Evolutionary conservation across 192 early-diverging fungal genomes (phyloP), one percentile per base, ranked within the genome.

Genomic region (Coemansia interrupta): DNA sequence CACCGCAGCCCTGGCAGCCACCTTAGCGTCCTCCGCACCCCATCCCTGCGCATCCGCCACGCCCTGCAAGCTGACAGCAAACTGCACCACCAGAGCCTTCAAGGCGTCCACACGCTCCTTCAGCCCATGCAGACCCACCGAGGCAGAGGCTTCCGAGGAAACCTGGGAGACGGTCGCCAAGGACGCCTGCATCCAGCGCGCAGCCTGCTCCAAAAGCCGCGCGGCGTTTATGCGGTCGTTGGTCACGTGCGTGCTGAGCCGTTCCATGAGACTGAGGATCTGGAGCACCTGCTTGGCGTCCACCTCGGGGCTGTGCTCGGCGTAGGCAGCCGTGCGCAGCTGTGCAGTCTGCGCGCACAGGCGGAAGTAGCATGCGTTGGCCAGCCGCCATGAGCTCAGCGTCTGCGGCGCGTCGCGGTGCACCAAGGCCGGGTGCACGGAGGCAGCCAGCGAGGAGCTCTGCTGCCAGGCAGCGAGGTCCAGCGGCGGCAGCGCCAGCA

Each of bases 241-340:
- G 6, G 43, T 41, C 0, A 63, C 70, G 8, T 62, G 20, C 28
- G 57, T 57, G 40, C 36, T 54, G 32, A 78, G 60, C 28, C 62
- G 58, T 24, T 78, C 70, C 29, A 58, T 44, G 18, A 78, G 59
- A 6, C 58, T 55, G 2, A 45, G 26, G 30, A 78, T 72, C 20
- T 52, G 61, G 32, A 57, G 61, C 7, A 68, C 42, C 53, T 79
- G 70, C 57, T 72, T 61, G n/a, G 62, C 50, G 28, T 46, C 54
- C n/a, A 69, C 50, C 53, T 79, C 70, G 0, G 45, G 14, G 43
- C 63, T 73, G 56, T 72, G 70, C 40, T 75, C 72, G n/a, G 59
- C 59, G 32, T 46, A 64, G 5, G 58, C 41, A 5, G 61, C 60
- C 3, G 70, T 44, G 13, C 73, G 63, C 47, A 78, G 60, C 62